These are phyloP conservation scores for Didymella pomorum DNA, from an alignment of 2,329 filamentous ascomycete genomes.

Conservation along the genomic window DNA sequence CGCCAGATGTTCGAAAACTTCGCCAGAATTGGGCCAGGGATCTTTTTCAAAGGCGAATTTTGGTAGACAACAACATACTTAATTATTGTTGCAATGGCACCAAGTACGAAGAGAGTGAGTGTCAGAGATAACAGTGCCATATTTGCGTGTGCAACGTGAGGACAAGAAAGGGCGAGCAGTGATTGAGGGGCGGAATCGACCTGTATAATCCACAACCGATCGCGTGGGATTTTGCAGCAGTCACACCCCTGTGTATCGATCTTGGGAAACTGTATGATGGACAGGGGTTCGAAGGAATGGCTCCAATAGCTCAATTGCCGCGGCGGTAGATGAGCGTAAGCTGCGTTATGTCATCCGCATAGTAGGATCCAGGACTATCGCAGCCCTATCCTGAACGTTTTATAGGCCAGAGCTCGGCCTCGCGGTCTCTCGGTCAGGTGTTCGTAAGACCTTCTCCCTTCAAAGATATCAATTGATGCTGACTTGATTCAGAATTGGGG, in stretches of 20 bases:
- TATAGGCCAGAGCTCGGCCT: not conserved
- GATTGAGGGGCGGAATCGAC: slow-evolving; percentile 8
- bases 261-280: not conserved
- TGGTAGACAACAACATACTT: slow-evolving; percentile 37
- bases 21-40: slow-evolving; percentile 46
- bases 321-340: not conserved
- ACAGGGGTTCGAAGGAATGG: slow-evolving; percentile 1
- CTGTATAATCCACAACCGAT: slow-evolving; percentile 19
- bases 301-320: not conserved
- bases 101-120: slow-evolving; percentile 26
- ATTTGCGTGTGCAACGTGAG: slow-evolving; percentile 13
- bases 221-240: slow-evolving; percentile 3
- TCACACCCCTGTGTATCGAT: slow-evolving; percentile 6
- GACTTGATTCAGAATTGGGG: not conserved
- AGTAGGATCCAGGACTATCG: not conserved
- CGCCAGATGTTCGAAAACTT: slow-evolving; percentile 47
- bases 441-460: not conserved
- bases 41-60: slow-evolving; percentile 40
- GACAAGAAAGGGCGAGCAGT: slow-evolving; percentile 1
- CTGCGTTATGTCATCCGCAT: not conserved
- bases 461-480: not conserved
- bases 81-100: slow-evolving; percentile 22
- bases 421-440: too few relatives aligned
- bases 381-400: not conserved
- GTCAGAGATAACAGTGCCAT: slow-evolving; percentile 25